phyloP scores from a whole-genome alignment of 768 basidiomycete genomes.

The Dendrothele bispora region DNA sequence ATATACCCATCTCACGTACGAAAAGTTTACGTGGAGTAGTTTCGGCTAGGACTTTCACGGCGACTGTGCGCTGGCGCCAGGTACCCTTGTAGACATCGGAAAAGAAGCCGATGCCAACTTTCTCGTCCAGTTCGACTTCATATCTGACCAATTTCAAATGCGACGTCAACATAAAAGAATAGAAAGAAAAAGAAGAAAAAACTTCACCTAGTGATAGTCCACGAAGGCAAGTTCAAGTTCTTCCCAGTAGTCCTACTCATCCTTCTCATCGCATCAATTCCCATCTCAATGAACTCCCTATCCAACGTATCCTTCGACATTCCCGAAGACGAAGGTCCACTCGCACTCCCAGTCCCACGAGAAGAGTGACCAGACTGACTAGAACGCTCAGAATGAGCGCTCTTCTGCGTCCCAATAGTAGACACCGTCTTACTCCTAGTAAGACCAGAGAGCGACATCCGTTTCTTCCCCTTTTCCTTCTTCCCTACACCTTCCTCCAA shows the following conservation, averaged over 20 bases:
- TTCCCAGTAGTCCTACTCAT: constrained; percentile 43
- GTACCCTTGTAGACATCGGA: constrained; percentile 76
- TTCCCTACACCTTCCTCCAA: too few species aligned
- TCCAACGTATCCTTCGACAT: constrained; percentile 51
- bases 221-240: constrained; percentile 52
- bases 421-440: too few species aligned
- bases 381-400: constrained; percentile 3
- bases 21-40: constrained; percentile 65
- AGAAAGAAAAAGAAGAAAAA: constrained; percentile 1
- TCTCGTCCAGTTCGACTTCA: constrained; percentile 70
- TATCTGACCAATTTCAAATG: constrained; percentile 38
- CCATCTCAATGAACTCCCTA: constrained; percentile 68
- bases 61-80: constrained; percentile 67
- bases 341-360: constrained; percentile 18
- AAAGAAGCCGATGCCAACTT: constrained; percentile 75
- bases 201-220: constrained; percentile 71
- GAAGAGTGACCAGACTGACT: too few species aligned
- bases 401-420: not conserved
- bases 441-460: too few species aligned
- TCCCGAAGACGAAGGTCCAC: too few species aligned
- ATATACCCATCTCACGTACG: constrained; percentile 66
- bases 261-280: constrained; percentile 69
- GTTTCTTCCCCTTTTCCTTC: too few species aligned
- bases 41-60: constrained; percentile 70
- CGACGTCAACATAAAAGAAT: not conserved